A percentile compares a stretch with the other conserved stretches of the same genome.
phyloP scores from a whole-genome alignment of 208 protist genomes.

The Leishmania aethiopica region DNA sequence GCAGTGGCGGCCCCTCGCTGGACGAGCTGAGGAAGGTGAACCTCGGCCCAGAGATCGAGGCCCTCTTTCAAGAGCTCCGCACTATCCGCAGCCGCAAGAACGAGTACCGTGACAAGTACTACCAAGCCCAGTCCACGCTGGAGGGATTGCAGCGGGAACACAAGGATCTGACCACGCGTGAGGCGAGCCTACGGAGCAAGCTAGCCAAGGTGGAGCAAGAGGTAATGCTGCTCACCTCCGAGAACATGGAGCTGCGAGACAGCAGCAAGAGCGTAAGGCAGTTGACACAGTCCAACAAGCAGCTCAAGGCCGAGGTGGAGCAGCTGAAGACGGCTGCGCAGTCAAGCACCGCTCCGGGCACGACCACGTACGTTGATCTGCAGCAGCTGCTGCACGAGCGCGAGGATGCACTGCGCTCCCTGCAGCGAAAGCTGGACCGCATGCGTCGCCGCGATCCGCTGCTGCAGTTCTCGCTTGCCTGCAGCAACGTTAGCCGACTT shows the following conservation, averaged over 20 bases:
- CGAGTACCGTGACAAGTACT: conserved; percentile 74
- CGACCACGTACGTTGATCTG: conserved; percentile 40
- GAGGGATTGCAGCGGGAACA: conserved; percentile 42
- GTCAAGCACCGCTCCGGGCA: conserved; percentile 31
- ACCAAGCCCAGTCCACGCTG: conserved; percentile 34
- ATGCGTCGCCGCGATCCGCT: conserved; percentile 78
- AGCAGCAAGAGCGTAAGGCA: conserved; percentile 55
- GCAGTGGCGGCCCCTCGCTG: conserved; percentile 52
- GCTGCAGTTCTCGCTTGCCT: conserved; percentile 83
- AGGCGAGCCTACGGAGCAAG: conserved; percentile 59
- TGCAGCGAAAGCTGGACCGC: conserved; percentile 86
- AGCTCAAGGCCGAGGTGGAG: conserved; percentile 45
- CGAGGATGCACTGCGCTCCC: conserved; percentile 69
- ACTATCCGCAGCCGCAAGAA: conserved; percentile 82
- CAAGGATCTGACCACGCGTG: conserved; percentile 33
- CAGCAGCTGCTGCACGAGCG: conserved; percentile 56
- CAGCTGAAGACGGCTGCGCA: conserved; percentile 31
- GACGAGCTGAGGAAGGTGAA: conserved; percentile 87
- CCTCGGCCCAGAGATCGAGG: conserved; percentile 88
- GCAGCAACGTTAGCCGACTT: conserved; percentile 69
- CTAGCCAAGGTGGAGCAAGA: conserved; percentile 79
- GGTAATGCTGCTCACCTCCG: conserved; percentile 83
- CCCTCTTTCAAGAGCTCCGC: conserved; percentile 80
- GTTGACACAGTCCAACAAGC: conserved; percentile 44
- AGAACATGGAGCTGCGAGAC: conserved; percentile 86